A percentile compares a stretch with the other conserved stretches of the same genome.
Evolutionary conservation across 306 rosid species (phyloP).

Genomic region (Cucurbita moschata): DNA sequence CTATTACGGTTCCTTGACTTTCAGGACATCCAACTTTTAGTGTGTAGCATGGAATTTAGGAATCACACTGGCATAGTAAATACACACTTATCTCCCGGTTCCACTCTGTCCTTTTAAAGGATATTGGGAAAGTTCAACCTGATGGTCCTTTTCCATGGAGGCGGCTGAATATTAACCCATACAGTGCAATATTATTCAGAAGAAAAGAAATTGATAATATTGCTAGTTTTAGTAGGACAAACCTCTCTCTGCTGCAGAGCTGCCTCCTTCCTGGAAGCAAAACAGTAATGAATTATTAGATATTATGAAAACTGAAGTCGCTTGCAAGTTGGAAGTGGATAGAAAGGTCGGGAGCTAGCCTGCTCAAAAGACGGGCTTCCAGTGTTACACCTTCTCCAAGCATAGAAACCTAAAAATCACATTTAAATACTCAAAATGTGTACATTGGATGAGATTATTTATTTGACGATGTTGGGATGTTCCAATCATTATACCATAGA

Average conservation of each 20-base stretch:
- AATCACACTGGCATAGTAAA: neutral
- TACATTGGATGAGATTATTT: neutral
- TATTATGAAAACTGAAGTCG: neutral
- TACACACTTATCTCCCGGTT: neutral
- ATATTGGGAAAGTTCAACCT: neutral
- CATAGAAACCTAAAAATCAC: constrained; percentile 33
- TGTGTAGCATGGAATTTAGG: neutral
- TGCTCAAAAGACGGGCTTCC: constrained; percentile 82
- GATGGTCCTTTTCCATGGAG: neutral
- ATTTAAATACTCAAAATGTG: neutral
- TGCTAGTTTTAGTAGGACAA: constrained; percentile 7
- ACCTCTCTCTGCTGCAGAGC: constrained; percentile 94
- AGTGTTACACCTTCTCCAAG: constrained; percentile 79
- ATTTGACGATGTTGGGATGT: neutral
- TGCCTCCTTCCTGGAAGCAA: constrained; percentile 76
- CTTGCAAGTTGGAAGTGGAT: neutral
- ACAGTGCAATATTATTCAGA: neutral
- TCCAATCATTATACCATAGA: neutral
- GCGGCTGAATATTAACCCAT: neutral
- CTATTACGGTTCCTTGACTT: neutral
- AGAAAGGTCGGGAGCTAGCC: constrained; percentile 35
- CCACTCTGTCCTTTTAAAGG: neutral
- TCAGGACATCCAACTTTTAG: neutral
- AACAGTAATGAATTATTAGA: constrained; percentile 8
- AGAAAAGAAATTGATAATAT: neutral